Evolutionary conservation across 352 stramenopile species (phyloP), one percentile per base, ranked within the genome.

Genomic region (Phytopythium vexans): DNA sequence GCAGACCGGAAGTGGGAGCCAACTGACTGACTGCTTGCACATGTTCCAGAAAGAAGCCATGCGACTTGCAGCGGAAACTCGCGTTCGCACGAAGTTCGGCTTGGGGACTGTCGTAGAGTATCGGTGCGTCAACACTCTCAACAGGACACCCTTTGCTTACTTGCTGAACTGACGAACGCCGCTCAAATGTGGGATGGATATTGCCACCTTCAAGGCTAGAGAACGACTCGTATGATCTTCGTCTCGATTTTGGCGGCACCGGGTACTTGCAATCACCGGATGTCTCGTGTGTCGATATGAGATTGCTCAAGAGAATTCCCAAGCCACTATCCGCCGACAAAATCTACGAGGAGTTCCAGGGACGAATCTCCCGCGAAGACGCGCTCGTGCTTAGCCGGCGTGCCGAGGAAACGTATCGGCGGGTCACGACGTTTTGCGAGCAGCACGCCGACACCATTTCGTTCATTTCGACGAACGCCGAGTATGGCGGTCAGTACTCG

Each of bases 381-480:
- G 82, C 82, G 5, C 32, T 64, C 4, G 44, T 76, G 56, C 55
- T 93, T 16, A 77, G 73, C 35, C 55, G 49, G 16, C 82, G 82
- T 34, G 77, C 75, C 0, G 65, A 83, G 37, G 61, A 75, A 21
- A 72, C 77, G 38, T 89, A 92, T 48, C 53, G 39, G 1, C 69
- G 64, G 27, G 57, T 92, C n/a, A 70, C 88, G 49, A 52, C 50
- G 14, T 80, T 90, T 40, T 93, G 81, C 34, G 83, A 91, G 41
- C 61, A 86, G 43, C 73, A 93, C 52, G 75, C 77, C 1, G 68
- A 87, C 39, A 67, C 76, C 12, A 86, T 93, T 14, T 90, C 81
- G 39, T 87, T 88, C 31, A 67, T 92, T 8, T 89, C 81, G 3
- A 89, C 77, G 2, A 92, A 89, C 39, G 70, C 73, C 2, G 62